Evolutionary conservation across 1,284 basidiomycete species (phyloP).

Genomic region (Lignosus rhinocerotis): DNA sequence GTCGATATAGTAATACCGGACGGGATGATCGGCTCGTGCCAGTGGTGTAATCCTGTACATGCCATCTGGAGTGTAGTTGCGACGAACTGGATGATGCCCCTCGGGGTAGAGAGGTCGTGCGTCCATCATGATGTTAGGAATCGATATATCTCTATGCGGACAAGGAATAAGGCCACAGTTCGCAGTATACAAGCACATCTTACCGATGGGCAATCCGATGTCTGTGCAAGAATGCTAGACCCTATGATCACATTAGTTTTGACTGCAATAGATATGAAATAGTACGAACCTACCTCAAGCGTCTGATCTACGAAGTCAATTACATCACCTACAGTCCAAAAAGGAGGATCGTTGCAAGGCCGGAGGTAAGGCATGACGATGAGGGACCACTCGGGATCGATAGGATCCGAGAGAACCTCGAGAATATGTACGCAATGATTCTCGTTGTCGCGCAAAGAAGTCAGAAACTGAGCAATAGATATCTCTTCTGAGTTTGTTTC

Average conservation of each 20-base stretch:
- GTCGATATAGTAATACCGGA: slow-evolving; percentile 34
- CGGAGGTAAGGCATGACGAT: slow-evolving; percentile 31
- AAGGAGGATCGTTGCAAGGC: slow-evolving; percentile 25
- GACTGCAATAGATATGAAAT: not conserved
- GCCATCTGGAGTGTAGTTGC: slow-evolving; percentile 9
- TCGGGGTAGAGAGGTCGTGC: slow-evolving; percentile 27
- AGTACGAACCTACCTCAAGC: slow-evolving; percentile 24
- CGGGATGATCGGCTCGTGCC: slow-evolving; percentile 11
- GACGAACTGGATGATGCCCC: slow-evolving; percentile 28
- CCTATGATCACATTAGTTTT: slow-evolving; percentile 12
- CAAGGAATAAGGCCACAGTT: not conserved
- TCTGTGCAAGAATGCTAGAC: slow-evolving; percentile 29
- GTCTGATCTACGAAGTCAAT: slow-evolving; percentile 30
- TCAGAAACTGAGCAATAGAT: slow-evolving; percentile 12
- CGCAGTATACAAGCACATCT: not conserved
- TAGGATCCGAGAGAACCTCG: slow-evolving; percentile 21
- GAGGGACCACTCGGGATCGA: slow-evolving; percentile 9
- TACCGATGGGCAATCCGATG: slow-evolving; percentile 31
- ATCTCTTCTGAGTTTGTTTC: slow-evolving; percentile 8
- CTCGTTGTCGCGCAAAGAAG: slow-evolving; percentile 1
- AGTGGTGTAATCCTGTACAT: slow-evolving; percentile 3
- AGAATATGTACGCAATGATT: slow-evolving; percentile 25
- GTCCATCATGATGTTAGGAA: slow-evolving; percentile 35
- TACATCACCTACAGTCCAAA: slow-evolving; percentile 26
- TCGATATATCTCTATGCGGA: slow-evolving; percentile 14